Conservation (phyloP, 805 yeast genomes). For the Spencermartinsiella europaea region DNA sequence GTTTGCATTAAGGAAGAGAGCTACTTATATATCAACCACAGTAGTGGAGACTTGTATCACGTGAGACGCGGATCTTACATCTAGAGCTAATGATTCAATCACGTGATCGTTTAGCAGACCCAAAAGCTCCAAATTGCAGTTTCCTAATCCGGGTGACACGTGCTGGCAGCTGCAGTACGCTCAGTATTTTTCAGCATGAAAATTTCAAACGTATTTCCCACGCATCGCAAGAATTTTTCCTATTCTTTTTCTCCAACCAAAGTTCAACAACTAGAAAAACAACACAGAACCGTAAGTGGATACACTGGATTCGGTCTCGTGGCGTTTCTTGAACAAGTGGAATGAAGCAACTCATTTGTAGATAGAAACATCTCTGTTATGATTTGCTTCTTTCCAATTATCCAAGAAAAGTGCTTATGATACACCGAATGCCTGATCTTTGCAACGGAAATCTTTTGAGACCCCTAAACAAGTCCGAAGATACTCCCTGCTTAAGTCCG, state of each 20-base stretch:
- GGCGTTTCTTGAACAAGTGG: slow-evolving; percentile 11
- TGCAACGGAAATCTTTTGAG: not conserved
- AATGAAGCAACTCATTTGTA: slow-evolving; percentile 2
- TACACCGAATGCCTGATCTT: slow-evolving; percentile 19
- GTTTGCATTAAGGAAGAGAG: not conserved
- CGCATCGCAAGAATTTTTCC: not conserved
- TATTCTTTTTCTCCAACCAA: not conserved
- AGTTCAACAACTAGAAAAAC: not conserved
- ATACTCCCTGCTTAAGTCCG: not conserved
- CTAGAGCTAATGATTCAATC: too few species aligned
- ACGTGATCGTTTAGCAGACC: too few species aligned
- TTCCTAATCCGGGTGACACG: too few species aligned
- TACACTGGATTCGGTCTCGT: slow-evolving; percentile 18
- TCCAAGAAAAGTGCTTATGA: slow-evolving; percentile 20
- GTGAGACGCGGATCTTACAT: too few species aligned
- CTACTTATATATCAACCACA: too few species aligned
- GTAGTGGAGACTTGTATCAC: too few species aligned
- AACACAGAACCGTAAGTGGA: not conserved
- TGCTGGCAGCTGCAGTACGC: too few species aligned
- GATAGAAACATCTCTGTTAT: not conserved
- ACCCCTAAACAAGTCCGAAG: not conserved
- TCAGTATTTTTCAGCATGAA: slow-evolving; percentile 3
- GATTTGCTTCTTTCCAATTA: slow-evolving; percentile 1
- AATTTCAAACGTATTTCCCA: not conserved
- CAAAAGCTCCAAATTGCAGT: too few species aligned